A percentile compares a stretch with the other conserved stretches of the same genome.
These are phyloP conservation scores for Citrus reticulata DNA, from an alignment of 345 rosid genomes.

Conservation along the genomic window DNA sequence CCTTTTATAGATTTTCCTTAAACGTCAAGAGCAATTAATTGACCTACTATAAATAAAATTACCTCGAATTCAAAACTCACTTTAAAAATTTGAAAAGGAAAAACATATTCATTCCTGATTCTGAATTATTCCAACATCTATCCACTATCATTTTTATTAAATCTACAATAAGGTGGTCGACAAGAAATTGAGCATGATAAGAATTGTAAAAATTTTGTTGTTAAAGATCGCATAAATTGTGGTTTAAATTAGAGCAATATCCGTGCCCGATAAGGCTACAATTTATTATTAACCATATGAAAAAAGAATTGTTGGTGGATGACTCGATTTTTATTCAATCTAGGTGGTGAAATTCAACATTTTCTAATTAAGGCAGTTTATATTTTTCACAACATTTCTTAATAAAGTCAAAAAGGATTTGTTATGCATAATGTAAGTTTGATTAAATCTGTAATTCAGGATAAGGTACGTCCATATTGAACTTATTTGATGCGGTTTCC, in stretches of 20 bases:
- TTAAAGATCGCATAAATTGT: not conserved
- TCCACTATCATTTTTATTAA: not conserved
- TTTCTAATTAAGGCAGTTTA: not conserved
- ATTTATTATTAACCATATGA: not conserved
- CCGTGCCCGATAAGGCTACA: not conserved
- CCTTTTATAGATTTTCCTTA: not conserved
- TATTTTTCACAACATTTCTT: not conserved
- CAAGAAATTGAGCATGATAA: not conserved
- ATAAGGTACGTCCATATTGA: not conserved
- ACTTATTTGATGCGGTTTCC: not conserved
- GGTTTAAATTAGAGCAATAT: not conserved
- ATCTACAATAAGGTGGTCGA: not conserved
- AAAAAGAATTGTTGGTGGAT: not conserved
- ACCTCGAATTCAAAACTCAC: not conserved
- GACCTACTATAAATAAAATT: not conserved
- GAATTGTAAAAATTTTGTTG: not conserved
- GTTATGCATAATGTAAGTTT: not conserved
- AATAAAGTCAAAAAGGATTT: not conserved
- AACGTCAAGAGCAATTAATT: not conserved
- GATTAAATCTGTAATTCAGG: not conserved
- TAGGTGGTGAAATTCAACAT: not conserved
- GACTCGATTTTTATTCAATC: not conserved
- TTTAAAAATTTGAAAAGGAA: not conserved
- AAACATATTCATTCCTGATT: not conserved
- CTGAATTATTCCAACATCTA: not conserved